These are phyloP conservation scores for Pseudocercospora fijiensis DNA, from an alignment of 2,329 filamentous ascomycete genomes.

Conservation along the genomic window DNA sequence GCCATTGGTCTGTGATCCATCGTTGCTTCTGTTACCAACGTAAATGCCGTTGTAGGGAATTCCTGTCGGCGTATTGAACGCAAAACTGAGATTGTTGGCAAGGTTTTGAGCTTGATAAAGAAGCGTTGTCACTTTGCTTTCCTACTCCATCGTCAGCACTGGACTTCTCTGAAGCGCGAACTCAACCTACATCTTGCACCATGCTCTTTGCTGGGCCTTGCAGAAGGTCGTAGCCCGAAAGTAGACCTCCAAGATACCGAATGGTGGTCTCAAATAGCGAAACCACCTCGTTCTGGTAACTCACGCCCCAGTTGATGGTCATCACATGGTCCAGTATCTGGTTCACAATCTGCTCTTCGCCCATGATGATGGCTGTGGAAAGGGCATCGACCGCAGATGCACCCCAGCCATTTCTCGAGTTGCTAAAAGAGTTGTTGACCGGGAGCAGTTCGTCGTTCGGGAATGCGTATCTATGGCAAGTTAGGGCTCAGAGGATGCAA, in stretches of 20 bases:
- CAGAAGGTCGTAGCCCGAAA: conserved; percentile 74
- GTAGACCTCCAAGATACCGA: conserved; percentile 76
- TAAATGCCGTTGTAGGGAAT: conserved; percentile 69
- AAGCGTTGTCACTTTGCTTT: conserved; percentile 56
- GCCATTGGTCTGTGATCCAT: conserved; percentile 60
- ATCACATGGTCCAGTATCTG: conserved; percentile 70
- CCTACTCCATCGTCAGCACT: conserved; percentile 21
- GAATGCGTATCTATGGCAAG: conserved; percentile 51
- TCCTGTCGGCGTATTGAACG: conserved; percentile 73
- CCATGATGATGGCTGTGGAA: conserved; percentile 78
- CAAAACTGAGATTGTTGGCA: conserved; percentile 70
- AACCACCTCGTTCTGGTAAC: conserved; percentile 62
- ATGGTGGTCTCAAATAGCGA: conserved; percentile 91
- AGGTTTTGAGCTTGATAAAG: conserved; percentile 67
- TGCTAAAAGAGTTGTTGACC: conserved; percentile 61
- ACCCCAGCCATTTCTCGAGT: conserved; percentile 80
- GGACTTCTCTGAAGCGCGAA: background rate
- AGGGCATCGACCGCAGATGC: conserved; percentile 80
- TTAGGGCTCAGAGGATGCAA: background rate
- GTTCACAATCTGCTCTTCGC: conserved; percentile 63
- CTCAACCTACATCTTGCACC: conserved; percentile 10
- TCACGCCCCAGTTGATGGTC: conserved; percentile 71
- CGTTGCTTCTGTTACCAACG: conserved; percentile 52
- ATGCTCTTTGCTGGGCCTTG: conserved; percentile 57
- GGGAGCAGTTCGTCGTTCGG: conserved; percentile 58